Evolutionary conservation across 2,329 filamentous ascomycete genomes (phyloP).

Genomic region (Pseudocercospora musae): DNA sequence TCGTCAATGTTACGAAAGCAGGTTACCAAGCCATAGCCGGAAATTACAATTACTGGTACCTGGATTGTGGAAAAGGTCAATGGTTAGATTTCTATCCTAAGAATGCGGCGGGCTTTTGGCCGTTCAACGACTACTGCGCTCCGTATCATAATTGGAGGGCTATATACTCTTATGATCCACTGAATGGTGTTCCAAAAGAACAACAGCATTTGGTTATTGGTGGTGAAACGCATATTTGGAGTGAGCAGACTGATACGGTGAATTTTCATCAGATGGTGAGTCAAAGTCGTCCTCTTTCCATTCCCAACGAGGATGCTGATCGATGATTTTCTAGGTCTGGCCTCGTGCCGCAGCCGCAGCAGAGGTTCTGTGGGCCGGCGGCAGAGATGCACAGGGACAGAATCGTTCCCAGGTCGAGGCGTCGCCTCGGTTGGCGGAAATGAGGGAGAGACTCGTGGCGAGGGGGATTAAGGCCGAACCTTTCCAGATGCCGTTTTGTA

Average conservation of each 20-base stretch:
- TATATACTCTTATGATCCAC: slow-evolving; percentile 76
- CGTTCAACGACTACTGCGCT: slow-evolving; percentile 76
- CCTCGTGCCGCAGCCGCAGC: slow-evolving; percentile 70
- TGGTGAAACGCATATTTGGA: slow-evolving; percentile 79
- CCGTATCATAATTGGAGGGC: slow-evolving; percentile 79
- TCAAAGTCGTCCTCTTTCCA: too few species aligned
- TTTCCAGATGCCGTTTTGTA: slow-evolving; percentile 71
- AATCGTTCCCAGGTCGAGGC: slow-evolving; percentile 71
- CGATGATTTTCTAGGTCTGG: slow-evolving; percentile 61
- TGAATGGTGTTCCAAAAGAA: slow-evolving; percentile 58
- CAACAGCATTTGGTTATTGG: slow-evolving; percentile 69
- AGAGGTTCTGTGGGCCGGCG: slow-evolving; percentile 78
- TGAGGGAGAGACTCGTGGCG: slow-evolving; percentile 71
- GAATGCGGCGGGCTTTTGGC: slow-evolving; percentile 55
- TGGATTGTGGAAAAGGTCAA: slow-evolving; percentile 77
- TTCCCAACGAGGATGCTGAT: too few species aligned
- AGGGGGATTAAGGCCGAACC: slow-evolving; percentile 63
- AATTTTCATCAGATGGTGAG: slow-evolving; percentile 64
- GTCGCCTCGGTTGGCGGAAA: slow-evolving; percentile 66
- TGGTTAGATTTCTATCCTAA: slow-evolving; percentile 69
- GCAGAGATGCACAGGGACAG: slow-evolving; percentile 58
- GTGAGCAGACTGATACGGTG: slow-evolving; percentile 70
- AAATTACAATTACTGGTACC: slow-evolving; percentile 70
- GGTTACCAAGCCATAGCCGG: slow-evolving; percentile 72
- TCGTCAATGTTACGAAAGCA: slow-evolving; percentile 57